These are phyloP conservation scores for Tulasnella sp. DNA, from an alignment of 768 basidiomycete genomes.

Conservation along the genomic window DNA sequence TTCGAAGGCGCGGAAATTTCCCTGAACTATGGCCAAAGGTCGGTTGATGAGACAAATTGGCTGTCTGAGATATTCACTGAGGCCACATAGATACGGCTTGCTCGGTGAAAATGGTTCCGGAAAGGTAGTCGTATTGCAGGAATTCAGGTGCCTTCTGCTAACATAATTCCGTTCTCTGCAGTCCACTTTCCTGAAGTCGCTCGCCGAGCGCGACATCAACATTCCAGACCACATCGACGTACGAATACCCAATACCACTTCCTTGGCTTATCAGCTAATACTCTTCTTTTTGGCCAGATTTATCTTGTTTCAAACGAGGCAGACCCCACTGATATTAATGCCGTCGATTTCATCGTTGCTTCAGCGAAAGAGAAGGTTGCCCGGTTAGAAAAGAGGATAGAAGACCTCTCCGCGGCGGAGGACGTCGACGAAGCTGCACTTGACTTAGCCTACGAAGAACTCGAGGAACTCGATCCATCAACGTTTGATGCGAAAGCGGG, in stretches of 20 bases:
- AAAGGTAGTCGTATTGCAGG: slow-evolving; percentile 62
- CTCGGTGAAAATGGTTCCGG: slow-evolving; percentile 98
- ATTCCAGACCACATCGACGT: slow-evolving; percentile 92
- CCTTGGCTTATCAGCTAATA: neutral
- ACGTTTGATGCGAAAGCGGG: slow-evolving; percentile 97
- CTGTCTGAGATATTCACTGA: neutral
- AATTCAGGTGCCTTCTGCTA: neutral
- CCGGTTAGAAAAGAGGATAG: slow-evolving; percentile 88
- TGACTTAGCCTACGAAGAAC: slow-evolving; percentile 89
- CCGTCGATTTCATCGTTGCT: slow-evolving; percentile 94
- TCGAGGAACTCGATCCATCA: slow-evolving; percentile 93
- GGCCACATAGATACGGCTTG: slow-evolving; percentile 69
- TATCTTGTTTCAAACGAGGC: slow-evolving; percentile 96
- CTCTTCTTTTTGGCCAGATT: slow-evolving; percentile 51
- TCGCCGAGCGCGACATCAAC: slow-evolving; percentile 92
- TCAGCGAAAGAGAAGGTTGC: slow-evolving; percentile 94
- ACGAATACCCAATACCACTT: slow-evolving; percentile 36
- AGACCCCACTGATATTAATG: slow-evolving; percentile 92
- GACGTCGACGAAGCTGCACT: slow-evolving; percentile 85
- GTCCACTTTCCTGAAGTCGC: slow-evolving; percentile 96
- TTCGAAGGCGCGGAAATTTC: slow-evolving; percentile 70
- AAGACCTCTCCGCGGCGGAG: slow-evolving; percentile 89
- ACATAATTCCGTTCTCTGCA: slow-evolving; percentile 42
- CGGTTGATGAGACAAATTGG: slow-evolving; percentile 6
- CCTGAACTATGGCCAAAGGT: slow-evolving; percentile 84